Conservation (phyloP, 2,329 filamentous ascomycete species). For the Sporothrix pseudoabietina region DNA sequence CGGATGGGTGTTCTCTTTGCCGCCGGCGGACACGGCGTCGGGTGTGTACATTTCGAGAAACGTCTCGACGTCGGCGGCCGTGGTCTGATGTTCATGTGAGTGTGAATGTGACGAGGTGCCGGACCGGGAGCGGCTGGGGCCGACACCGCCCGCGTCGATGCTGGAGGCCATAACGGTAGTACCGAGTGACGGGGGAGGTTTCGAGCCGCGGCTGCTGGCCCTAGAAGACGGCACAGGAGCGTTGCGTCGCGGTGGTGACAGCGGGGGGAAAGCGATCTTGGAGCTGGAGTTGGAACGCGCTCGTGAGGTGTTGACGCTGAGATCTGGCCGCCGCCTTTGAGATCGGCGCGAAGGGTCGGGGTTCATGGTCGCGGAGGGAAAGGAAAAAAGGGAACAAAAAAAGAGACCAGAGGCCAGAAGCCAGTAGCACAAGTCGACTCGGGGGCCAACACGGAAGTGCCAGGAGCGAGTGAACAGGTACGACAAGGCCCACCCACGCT, state of each 20-base stretch:
- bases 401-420: not conserved
- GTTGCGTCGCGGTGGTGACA: conserved; percentile 39
- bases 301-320: conserved; percentile 43
- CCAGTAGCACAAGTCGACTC: not conserved
- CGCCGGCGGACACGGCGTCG: conserved; percentile 43
- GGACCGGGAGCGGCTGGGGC: conserved; percentile 40
- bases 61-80: conserved; percentile 41
- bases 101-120: conserved; percentile 29
- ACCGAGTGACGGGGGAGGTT: conserved; percentile 29
- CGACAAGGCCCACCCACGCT: conserved; percentile 26
- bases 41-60: conserved; percentile 48
- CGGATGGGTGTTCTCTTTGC: conserved; percentile 41
- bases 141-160: conserved; percentile 28
- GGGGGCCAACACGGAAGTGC: conserved; percentile 14
- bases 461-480: conserved; percentile 3
- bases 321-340: conserved; percentile 42
- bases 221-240: conserved; percentile 32
- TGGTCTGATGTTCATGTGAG: conserved; percentile 10
- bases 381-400: not conserved
- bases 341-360: conserved; percentile 31
- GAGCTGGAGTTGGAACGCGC: conserved; percentile 29
- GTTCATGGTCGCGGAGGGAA: conserved; percentile 23
- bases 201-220: conserved; percentile 25
- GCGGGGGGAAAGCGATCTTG: conserved; percentile 37
- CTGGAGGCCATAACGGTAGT: conserved; percentile 40